Conservation (phyloP, 805 yeast genomes). For the Barnettozyma botsteinii region DNA sequence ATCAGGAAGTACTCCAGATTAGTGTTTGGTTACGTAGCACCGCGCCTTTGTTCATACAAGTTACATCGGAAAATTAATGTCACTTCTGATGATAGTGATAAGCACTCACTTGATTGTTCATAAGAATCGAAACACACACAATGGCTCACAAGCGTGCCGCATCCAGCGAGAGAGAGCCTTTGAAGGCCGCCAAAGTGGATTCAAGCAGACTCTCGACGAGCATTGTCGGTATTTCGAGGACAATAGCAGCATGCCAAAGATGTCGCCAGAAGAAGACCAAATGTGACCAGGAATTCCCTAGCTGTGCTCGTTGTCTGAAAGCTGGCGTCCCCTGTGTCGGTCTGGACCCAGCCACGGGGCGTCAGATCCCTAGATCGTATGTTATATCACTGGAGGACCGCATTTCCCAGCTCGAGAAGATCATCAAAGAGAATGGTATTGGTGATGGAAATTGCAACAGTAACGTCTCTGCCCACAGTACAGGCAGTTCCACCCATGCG, state of each 20-base stretch:
- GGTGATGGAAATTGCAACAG: conserved; percentile 24
- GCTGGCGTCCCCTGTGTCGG: conserved; percentile 75
- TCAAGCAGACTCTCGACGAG: conserved; percentile 7
- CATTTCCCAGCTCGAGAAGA: conserved; percentile 48
- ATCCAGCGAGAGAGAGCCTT: not conserved
- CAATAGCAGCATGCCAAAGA: conserved; percentile 81
- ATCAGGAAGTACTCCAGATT: not conserved
- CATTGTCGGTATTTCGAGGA: conserved; percentile 45
- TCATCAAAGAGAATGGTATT: conserved; percentile 39
- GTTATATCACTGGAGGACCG: conserved; percentile 66
- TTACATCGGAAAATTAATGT: too few species aligned
- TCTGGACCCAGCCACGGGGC: conserved; percentile 81
- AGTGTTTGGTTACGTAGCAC: too few species aligned
- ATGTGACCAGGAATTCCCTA: conserved; percentile 54
- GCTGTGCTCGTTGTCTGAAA: conserved; percentile 49
- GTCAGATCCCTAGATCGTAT: conserved; percentile 79
- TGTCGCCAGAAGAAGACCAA: conserved; percentile 66
- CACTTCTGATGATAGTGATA: too few species aligned
- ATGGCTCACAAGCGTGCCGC: conserved; percentile 2
- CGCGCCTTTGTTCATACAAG: too few species aligned
- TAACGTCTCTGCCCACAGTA: conserved; percentile 1
- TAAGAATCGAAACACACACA: too few species aligned
- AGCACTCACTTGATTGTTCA: too few species aligned
- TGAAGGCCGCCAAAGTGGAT: not conserved
- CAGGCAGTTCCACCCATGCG: not conserved